Base-by-base conservation (phyloP, 495 filamentous ascomycete genomes). In the Penicillium argentinense region DNA sequence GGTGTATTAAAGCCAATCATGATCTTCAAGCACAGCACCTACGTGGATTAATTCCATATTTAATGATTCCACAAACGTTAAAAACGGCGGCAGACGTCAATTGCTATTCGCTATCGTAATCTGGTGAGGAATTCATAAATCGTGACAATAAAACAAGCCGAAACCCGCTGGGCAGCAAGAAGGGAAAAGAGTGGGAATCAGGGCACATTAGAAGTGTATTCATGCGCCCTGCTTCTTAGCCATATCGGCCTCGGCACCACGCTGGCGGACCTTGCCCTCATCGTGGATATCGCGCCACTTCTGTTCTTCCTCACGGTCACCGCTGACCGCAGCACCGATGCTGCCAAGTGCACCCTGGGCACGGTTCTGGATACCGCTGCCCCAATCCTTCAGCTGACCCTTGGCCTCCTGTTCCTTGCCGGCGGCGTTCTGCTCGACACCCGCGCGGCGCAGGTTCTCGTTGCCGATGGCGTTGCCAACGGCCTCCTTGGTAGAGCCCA, bases 171-270 rank as follows among this genome's bases (percentile, higher is more conserved):
- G n/a, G n/a, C n/a, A n/a, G n/a, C n/a, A n/a, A n/a, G n/a, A n/a
- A n/a, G n/a, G n/a, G n/a, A n/a, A n/a, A n/a, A n/a, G n/a, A n/a
- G n/a, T n/a, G n/a, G n/a, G n/a, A n/a, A n/a, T n/a, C n/a, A n/a
- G n/a, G n/a, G n/a, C n/a, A n/a, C n/a, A n/a, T n/a, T n/a, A n/a
- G n/a, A n/a, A n/a, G n/a, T n/a, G n/a, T n/a, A n/a, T 18, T 51
- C 55, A 64, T 19, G 16, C 21, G 27, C 57, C 60, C 60, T 53
- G 64, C 71, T 86, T 77, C 80, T 89, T 91, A 55, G 82, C 66
- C 45, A 96, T 80, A 63, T 96, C 91, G 18, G 72, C 68, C 80
- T 96, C 91, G 9, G 84, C 91, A 42, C 91, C 85, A 9, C 91
- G 76, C 75, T 95, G 86, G 60, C 79, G 73, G 18, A 86, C 90